Conservation (phyloP, 2,329 filamentous ascomycete genomes). For the Diaporthe vexans region DNA sequence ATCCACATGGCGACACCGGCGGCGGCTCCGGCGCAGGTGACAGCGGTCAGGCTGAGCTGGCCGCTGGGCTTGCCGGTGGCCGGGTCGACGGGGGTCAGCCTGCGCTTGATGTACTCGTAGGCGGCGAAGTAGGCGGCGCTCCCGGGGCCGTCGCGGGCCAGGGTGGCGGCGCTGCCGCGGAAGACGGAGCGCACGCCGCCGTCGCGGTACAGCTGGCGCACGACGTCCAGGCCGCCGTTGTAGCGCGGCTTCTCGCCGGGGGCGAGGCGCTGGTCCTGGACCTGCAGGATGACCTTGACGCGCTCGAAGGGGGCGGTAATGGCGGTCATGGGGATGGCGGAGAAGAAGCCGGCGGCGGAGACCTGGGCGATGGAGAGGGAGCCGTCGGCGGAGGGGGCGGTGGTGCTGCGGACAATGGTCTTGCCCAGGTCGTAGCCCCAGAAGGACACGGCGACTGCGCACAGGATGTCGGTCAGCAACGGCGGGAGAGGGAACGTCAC, state of each 20-base stretch:
- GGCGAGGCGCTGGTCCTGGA: conserved; percentile 88
- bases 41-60: conserved; percentile 83
- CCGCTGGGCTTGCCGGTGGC: conserved; percentile 79
- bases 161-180: conserved; percentile 89
- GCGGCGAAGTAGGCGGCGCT: conserved; percentile 96
- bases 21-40: conserved; percentile 88
- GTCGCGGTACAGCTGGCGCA: conserved; percentile 91
- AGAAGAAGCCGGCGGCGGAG: conserved; percentile 95
- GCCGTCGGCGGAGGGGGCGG: conserved; percentile 75
- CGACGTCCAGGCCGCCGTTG: conserved; percentile 88
- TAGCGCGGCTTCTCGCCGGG: conserved; percentile 96
- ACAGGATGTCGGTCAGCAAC: conserved; percentile 10
- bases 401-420: conserved; percentile 80
- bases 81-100: conserved; percentile 85
- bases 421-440: conserved; percentile 98
- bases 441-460: conserved; percentile 76
- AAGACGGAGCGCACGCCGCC: conserved; percentile 94
- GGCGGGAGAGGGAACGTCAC: background rate
- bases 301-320: conserved; percentile 99
- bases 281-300: conserved; percentile 97
- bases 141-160: conserved; percentile 93
- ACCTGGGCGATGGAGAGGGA: conserved; percentile 87
- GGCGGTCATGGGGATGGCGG: conserved; percentile 94
- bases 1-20: conserved; percentile 99
- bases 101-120: conserved; percentile 95